These are phyloP conservation scores for Moesziomyces aphidis DNA, from an alignment of 1,284 basidiomycete genomes.

Conservation along the genomic window DNA sequence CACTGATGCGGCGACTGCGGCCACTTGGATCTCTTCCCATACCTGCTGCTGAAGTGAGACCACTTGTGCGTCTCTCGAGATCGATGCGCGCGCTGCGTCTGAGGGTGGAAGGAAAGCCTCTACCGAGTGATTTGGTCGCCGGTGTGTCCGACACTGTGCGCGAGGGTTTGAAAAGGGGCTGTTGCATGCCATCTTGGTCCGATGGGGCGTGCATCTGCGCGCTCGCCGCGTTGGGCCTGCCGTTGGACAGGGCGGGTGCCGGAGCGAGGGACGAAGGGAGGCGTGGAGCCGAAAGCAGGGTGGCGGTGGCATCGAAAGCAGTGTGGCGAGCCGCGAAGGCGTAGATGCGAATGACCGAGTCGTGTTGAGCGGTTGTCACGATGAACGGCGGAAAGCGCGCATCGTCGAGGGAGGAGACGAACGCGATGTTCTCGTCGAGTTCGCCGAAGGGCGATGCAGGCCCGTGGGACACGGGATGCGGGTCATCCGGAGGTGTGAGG, in stretches of 20 bases:
- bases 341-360: slow-evolving; percentile 47
- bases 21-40: slow-evolving; percentile 50
- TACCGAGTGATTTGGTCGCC: slow-evolving; percentile 19
- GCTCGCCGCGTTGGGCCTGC: background rate
- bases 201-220: background rate
- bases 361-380: slow-evolving; percentile 32
- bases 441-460: slow-evolving; percentile 41
- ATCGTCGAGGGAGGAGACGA: slow-evolving; percentile 18
- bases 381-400: slow-evolving; percentile 19
- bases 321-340: slow-evolving; percentile 33
- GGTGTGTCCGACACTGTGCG: slow-evolving; percentile 11
- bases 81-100: slow-evolving; percentile 35
- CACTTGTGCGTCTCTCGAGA: slow-evolving; percentile 37
- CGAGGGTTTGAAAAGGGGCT: background rate
- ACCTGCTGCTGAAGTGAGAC: slow-evolving; percentile 14
- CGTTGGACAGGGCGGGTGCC: background rate
- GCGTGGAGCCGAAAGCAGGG: slow-evolving; percentile 29
- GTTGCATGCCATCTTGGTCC: slow-evolving; percentile 13
- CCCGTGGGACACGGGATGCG: slow-evolving; percentile 41
- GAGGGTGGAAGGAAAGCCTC: slow-evolving; percentile 31
- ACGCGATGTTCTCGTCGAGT: slow-evolving; percentile 47
- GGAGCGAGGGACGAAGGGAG: slow-evolving; percentile 14
- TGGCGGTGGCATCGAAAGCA: slow-evolving; percentile 30
- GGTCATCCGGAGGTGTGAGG: slow-evolving; percentile 1
- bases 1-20: slow-evolving; percentile 46